phyloP scores from a whole-genome alignment of 345 rosid genomes.

The Lagerstroemia speciosa region DNA sequence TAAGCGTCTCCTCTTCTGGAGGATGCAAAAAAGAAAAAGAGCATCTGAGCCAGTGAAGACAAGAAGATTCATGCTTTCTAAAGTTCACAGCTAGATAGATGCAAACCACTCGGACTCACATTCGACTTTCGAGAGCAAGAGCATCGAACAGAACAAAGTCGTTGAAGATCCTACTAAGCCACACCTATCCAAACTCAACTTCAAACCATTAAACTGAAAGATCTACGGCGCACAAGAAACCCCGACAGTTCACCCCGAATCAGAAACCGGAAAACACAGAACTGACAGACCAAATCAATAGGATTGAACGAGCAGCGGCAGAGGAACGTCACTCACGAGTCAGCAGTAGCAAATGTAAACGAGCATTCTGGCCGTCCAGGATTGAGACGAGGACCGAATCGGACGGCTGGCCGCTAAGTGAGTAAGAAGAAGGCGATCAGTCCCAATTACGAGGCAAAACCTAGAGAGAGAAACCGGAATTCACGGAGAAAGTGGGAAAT shows the following conservation, averaged over 20 bases:
- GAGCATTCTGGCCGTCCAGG: neutral
- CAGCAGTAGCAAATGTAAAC: neutral
- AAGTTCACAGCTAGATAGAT: neutral
- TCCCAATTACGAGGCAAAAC: neutral
- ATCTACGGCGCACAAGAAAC: neutral
- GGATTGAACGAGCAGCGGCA: neutral
- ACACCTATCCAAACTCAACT: neutral
- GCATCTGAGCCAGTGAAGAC: neutral
- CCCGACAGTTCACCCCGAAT: neutral
- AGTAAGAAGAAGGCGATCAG: neutral
- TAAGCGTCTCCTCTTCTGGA: neutral
- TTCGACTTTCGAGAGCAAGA: neutral
- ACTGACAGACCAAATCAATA: neutral
- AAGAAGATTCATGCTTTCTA: neutral
- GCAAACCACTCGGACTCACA: neutral
- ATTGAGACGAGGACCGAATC: neutral
- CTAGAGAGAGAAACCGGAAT: neutral
- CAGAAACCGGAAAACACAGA: neutral
- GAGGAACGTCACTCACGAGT: neutral
- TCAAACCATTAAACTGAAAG: neutral
- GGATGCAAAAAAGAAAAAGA: neutral
- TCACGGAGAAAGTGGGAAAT: conserved; percentile 1
- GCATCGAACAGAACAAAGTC: neutral
- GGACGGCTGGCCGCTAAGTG: neutral
- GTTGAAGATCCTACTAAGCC: neutral